Base-by-base conservation (phyloP, 805 yeast species). In the Pichia exigua region DNA sequence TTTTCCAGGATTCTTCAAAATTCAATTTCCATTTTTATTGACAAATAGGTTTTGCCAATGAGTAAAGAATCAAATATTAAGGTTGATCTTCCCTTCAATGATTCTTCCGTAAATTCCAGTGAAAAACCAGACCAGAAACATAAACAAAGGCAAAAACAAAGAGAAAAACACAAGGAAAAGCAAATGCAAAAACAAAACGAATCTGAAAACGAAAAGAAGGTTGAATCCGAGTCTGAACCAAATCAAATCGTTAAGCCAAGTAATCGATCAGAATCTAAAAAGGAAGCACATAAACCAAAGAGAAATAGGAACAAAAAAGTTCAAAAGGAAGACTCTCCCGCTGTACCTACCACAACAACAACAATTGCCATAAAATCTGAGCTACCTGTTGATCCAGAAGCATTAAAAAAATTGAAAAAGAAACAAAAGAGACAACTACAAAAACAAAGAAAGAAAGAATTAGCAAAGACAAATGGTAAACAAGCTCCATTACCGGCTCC, bases 371-470 rank as follows among this genome's bases (percentile, higher is more conserved):
- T 27, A 20, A 6, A 44, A 10, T 10, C 24, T 22, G 44, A 45
- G 24, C 26, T 22, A 24, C 32, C 39, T 40, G 10, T 12, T 27
- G 35, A 32, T 17, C 26, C 20, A 22, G 38, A 44, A 12, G 26
- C 30, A 10, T 35, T 45, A 5, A 35, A 32, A 26, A 38, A 18
- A 27, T n/a, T 41, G 24, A 39, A 35, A 21, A 47, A 32, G 35
- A 38, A 27, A 12, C 45, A n/a, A 18, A 35, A 38, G n/a, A 42
- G 32, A 9, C 45, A 20, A 45, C 49, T 43, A 53, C 40, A 42
- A 32, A 35, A 8, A 30, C 18, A 18, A 10, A 45, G 18, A 20
- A 20, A 41, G 24, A 44, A 47, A n/a, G 32, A 30, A 38, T 26
- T 20, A 38, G 39, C 18, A n/a, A 15, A 44, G 20, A 35, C 17